phyloP scores from a whole-genome alignment of 345 rosid species.

The Pistacia vera region DNA sequence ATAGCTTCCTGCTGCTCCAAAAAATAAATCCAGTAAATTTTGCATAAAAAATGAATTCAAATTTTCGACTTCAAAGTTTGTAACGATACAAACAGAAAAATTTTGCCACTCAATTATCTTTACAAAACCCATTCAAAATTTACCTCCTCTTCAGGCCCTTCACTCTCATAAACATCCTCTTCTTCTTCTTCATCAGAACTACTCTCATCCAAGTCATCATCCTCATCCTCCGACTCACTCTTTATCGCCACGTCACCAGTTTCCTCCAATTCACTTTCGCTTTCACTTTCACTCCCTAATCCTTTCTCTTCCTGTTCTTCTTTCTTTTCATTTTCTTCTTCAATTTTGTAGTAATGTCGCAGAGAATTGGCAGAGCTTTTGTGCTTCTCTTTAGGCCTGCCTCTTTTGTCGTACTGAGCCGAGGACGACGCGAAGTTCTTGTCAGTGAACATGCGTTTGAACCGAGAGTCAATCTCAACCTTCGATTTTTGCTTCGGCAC shows the following conservation, averaged over 20 bases:
- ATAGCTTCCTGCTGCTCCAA: slow-evolving; percentile 65
- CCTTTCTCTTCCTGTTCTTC: slow-evolving; percentile 27
- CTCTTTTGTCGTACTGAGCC: slow-evolving; percentile 77
- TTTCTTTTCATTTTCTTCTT: slow-evolving; percentile 29
- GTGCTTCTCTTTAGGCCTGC: slow-evolving; percentile 58
- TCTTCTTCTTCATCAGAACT: slow-evolving; percentile 65
- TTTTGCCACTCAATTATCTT: not conserved
- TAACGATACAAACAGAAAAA: not conserved
- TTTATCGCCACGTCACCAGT: slow-evolving; percentile 12
- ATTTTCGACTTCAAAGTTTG: not conserved
- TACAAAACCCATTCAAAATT: not conserved
- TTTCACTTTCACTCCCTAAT: slow-evolving; percentile 24
- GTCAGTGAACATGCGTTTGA: slow-evolving; percentile 56
- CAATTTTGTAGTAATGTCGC: slow-evolving; percentile 64
- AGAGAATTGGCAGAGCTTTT: slow-evolving; percentile 38
- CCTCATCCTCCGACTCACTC: slow-evolving; percentile 25
- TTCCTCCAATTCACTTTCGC: slow-evolving; percentile 17
- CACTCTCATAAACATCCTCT: slow-evolving; percentile 54
- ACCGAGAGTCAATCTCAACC: slow-evolving; percentile 78
- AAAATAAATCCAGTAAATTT: slow-evolving; percentile 6
- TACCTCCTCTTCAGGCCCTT: slow-evolving; percentile 48
- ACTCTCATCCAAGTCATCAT: slow-evolving; percentile 30
- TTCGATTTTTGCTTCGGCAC: slow-evolving; percentile 62
- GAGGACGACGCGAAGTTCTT: slow-evolving; percentile 56
- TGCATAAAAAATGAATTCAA: not conserved